Evolutionary conservation across 495 filamentous ascomycete species (phyloP), one percentile per base, ranked within the genome.

Genomic region (Xylaria curta): DNA sequence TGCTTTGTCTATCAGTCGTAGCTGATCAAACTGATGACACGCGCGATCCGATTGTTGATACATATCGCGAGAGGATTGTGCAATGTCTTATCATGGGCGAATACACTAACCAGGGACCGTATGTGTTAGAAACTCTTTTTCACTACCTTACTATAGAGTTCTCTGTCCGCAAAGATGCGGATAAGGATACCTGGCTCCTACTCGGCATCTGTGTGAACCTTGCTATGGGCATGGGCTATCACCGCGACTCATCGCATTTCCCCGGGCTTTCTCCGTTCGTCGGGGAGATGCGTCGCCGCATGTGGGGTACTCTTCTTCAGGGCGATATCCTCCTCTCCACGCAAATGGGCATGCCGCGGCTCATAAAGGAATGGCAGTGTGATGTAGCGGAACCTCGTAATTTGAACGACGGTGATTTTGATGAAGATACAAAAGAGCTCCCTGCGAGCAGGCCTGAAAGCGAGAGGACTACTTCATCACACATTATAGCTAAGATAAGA

Each of bases 341-440:
- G 33, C 83, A 87, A 70, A 78, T 84, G 26, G 85, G 85, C 0
- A 71, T 86, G 15, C 85, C 85, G 19, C 76, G 83, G 33, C 82
- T 79, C 7, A 79, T 85, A 24, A 82, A 83, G 49, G 76, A 76
- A 44, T 83, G 78, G 78, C 82, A 84, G 26, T 82, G 77, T 26
- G 85, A 87, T 53, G 82, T 83, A 9, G 77, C 78, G 42, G 66
- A 78, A 5, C 85, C 85, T 2, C 78, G 76, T 9, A 86, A 87
- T 56, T 63, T 87, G 4, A 68, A 74, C 1, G 83, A 87, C 63
- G 76, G 78, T 3, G 85, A 87, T 68, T 83, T 85, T 60, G 78
- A 84, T 53, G 76, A 82, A 64, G 60, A 77, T 21, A 79, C 78
- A 0, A 8, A 68, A 26, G 67, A 79, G 28, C 72, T 87, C 1